Conservation (phyloP, 495 filamentous ascomycete species). For the Penicillium ucsense region DNA sequence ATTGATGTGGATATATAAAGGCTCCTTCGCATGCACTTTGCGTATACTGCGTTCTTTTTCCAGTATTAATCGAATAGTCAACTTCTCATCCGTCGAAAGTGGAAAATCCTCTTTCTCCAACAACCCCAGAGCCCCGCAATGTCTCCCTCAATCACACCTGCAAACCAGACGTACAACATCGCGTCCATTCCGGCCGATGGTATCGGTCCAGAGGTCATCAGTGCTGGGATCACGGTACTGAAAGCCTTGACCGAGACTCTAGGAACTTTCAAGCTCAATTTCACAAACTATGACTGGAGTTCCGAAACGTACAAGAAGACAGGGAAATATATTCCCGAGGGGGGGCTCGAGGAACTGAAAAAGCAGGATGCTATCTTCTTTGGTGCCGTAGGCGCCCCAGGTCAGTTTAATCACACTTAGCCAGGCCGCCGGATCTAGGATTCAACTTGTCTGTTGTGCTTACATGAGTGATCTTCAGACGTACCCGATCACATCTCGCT, state of each 20-base stretch:
- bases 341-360: slow-evolving; percentile 41
- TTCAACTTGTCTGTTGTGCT: too few species aligned
- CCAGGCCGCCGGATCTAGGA: too few species aligned
- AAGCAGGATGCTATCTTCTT: slow-evolving; percentile 48
- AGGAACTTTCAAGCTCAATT: slow-evolving; percentile 38
- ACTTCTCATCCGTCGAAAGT: background rate
- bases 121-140: slow-evolving; percentile 11
- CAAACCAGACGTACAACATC: slow-evolving; percentile 33
- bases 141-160: slow-evolving; percentile 7
- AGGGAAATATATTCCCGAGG: slow-evolving; percentile 45
- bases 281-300: slow-evolving; percentile 43
- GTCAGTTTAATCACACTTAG: slow-evolving; percentile 13
- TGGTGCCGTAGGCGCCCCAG: slow-evolving; percentile 46
- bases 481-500: slow-evolving; percentile 50
- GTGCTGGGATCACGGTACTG: slow-evolving; percentile 37
- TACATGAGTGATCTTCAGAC: slow-evolving; percentile 16
- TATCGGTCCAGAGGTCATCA: slow-evolving; percentile 45
- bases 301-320: slow-evolving; percentile 42
- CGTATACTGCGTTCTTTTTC: slow-evolving; percentile 4
- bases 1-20: too few species aligned
- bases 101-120: background rate
- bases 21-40: background rate
- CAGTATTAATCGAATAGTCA: background rate
- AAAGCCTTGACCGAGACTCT: slow-evolving; percentile 33
- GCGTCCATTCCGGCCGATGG: slow-evolving; percentile 46